These are phyloP conservation scores for Peronosclerospora sorghi DNA, from an alignment of 352 stramenopile species.

Conservation along the genomic window DNA sequence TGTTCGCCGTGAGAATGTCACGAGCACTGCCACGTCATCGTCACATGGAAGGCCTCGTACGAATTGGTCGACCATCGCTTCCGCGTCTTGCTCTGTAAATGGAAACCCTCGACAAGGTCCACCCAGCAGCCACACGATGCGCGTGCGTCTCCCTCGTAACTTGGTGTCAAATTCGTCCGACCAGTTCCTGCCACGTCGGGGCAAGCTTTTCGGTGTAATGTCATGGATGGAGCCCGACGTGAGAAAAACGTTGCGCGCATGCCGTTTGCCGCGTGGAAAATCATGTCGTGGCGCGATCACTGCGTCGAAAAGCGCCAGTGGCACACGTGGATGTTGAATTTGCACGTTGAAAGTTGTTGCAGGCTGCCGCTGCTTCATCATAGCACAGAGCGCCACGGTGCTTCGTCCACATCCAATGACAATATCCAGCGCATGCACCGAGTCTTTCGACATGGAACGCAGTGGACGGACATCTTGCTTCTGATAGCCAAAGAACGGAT, in stretches of 20 bases:
- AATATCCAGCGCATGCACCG: conserved; percentile 15
- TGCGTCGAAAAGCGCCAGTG: conserved; percentile 44
- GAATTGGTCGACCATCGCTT: conserved; percentile 35
- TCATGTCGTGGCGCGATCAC: conserved; percentile 55
- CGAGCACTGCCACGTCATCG: conserved; percentile 27
- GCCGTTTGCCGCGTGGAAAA: conserved; percentile 7
- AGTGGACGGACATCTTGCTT: background rate
- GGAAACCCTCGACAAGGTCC: conserved; percentile 53
- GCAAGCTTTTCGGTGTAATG: conserved; percentile 18
- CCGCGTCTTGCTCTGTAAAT: conserved; percentile 26
- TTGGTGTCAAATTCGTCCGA: conserved; percentile 16
- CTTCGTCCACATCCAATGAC: conserved; percentile 62
- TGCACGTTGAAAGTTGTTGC: conserved; percentile 53
- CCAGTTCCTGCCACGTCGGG: conserved; percentile 17
- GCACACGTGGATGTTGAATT: conserved; percentile 61
- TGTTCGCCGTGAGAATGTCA: conserved; percentile 63
- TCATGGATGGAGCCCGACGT: conserved; percentile 48
- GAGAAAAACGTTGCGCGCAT: conserved; percentile 24
- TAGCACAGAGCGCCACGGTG: conserved; percentile 50
- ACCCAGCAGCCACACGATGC: conserved; percentile 47
- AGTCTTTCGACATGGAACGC: background rate
- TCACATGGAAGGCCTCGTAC: conserved; percentile 7
- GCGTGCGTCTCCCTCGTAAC: conserved; percentile 5
- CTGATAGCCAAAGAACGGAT: conserved; percentile 45
- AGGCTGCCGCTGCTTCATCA: conserved; percentile 25